Base-by-base conservation (phyloP, 1,284 basidiomycete species). In the Malassezia nana region DNA sequence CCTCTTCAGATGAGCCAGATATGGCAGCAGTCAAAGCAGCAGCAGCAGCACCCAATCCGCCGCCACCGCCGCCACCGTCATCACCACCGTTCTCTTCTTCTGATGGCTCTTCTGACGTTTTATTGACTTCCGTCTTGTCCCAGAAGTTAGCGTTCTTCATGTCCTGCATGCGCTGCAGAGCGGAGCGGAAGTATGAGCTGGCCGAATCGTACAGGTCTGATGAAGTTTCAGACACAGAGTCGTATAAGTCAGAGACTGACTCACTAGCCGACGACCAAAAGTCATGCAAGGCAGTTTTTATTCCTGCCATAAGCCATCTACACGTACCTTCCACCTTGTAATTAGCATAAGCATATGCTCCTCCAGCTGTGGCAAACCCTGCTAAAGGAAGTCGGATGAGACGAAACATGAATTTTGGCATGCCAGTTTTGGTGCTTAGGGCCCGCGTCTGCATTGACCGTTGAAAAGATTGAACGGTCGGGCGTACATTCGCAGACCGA, bases 261-360 rank as follows among this genome's bases (percentile, higher is more conserved):
- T 29, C 39, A 9, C 15, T 20, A 13, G 44, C 30, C 31, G 35
- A 38, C 12, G 25, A 16, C 22, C 29, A n/a, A 20, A 31, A 40
- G 13, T 38, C 32, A 12, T 26, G n/a, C 10, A 43, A n/a, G n/a
- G 22, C 39, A 18, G 20, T 43, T 20, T 31, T 40, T 15, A 50
- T 22, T n/a, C 46, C 25, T 25, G 26, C n/a, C 16, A 30, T 18
- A 6, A 30, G 26, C 13, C 3, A 15, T 9, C 1, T 4, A 18
- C 10, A 56, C 58, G 50, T 46, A 55, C 52, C 62, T 46, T 72
- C 69, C 13, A 72, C 59, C 55, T 69, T 74, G 60, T 66, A 67
- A 52, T 67, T 69, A 20, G 68, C 64, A 35, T 72, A 69, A 7
- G 71, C 67, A 12, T 70, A 58, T 10, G 64, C 61, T 12, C 71